phyloP scores from a whole-genome alignment of 805 yeast genomes.

The Yarrowia keelungensis region DNA sequence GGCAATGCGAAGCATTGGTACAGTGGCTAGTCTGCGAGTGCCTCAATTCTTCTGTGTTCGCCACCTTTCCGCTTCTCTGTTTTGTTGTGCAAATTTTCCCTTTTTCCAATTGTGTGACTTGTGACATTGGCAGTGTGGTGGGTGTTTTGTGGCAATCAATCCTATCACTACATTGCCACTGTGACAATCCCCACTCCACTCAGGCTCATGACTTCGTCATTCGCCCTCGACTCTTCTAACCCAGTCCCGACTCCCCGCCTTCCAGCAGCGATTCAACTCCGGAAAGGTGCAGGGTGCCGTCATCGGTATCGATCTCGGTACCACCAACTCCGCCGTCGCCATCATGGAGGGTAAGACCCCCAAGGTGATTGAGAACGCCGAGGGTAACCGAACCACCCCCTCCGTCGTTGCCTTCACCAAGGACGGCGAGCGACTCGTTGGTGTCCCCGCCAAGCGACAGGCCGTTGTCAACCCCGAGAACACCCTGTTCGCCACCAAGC shows the following conservation, averaged over 20 bases:
- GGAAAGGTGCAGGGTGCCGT: conserved; percentile 65
- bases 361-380: conserved; percentile 77
- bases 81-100: too few species aligned
- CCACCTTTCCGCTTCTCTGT: too few species aligned
- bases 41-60: too few species aligned
- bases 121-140: too few species aligned
- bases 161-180: background rate
- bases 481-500: conserved; percentile 92
- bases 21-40: too few species aligned
- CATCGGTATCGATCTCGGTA: conserved; percentile 86
- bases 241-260: conserved; percentile 39
- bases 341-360: conserved; percentile 80
- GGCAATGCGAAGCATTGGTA: too few species aligned
- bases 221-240: conserved; percentile 4
- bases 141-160: too few species aligned
- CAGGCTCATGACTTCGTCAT: too few species aligned
- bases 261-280: conserved; percentile 51
- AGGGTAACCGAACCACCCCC: conserved; percentile 85
- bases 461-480: conserved; percentile 93
- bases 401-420: conserved; percentile 94
- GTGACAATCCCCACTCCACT: background rate
- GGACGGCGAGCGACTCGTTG: conserved; percentile 90
- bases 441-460: conserved; percentile 95
- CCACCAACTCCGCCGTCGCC: conserved; percentile 91
- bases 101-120: too few species aligned